Evolutionary conservation across 495 filamentous ascomycete species (phyloP), one percentile per base, ranked within the genome.

Genomic region (Mytilinidion resinicola): DNA sequence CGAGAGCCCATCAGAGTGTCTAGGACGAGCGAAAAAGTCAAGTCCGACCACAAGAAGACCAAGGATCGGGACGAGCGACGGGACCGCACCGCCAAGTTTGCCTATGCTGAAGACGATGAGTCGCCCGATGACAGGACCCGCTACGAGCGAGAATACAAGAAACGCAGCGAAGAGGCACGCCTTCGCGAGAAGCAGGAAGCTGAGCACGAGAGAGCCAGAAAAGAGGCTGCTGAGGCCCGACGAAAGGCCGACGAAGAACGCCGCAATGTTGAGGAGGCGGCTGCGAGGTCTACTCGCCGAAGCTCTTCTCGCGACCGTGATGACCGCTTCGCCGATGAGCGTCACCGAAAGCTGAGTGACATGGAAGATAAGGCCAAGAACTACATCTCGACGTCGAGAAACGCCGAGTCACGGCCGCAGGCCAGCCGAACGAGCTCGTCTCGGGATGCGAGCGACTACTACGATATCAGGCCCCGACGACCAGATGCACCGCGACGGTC

Each of bases 41-140:
- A 64, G 44, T 62, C 64, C 9, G 67, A 70, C 46, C 55, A 53
- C 15, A 56, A 59, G 50, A 65, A 61, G 56, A 55, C 51, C 6
- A 53, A 62, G 54, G 67, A 70, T 12, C 34, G 56, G 41, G 67
- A 70, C 9, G 54, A 62, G 46, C 59, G 63, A 11, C 51, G 55
- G 51, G 66, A 63, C 3, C 63, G 66, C 33, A 42, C 41, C 6
- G 46, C 51, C 42, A 66, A 59, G 39, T 66, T 52, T 37, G 51
- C 49, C 10, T 57, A 57, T 47, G 49, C 60, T 12, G 56, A 60
- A 4, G 56, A 61, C 25, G 67, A 67, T 9, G 37, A 55, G 9
- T 61, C 62, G 14, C 55, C 60, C 12, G 54, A 57, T 36, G 65
- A 63, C 39, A 55, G 59, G 15, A 57, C 38, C 5, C 62, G 56